These are phyloP conservation scores for Luffa acutangula DNA, from an alignment of 306 rosid genomes.

Conservation along the genomic window DNA sequence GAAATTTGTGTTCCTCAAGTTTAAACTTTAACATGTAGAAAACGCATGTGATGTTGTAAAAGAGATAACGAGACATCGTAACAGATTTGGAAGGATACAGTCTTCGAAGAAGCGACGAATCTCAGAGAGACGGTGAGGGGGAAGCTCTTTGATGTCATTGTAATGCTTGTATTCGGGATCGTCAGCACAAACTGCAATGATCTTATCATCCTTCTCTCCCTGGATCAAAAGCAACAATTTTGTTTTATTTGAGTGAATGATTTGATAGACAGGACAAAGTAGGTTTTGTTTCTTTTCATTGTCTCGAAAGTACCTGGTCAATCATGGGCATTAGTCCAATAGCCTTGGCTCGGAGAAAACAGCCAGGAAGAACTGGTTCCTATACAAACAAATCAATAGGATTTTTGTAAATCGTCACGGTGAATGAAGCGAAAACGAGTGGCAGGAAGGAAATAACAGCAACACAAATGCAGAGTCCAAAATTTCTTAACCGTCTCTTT, in stretches of 20 bases:
- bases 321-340: slow-evolving; percentile 99
- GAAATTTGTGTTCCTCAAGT: slow-evolving; percentile 2
- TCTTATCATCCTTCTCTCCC: slow-evolving; percentile 99
- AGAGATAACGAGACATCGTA: neutral
- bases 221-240: slow-evolving; percentile 13
- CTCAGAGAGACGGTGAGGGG: slow-evolving; percentile 92
- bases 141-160: slow-evolving; percentile 59
- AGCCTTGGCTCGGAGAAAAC: slow-evolving; percentile 86
- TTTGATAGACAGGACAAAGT: neutral
- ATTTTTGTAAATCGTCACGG: neutral
- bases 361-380: slow-evolving; percentile 98
- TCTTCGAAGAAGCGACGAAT: slow-evolving; percentile 96
- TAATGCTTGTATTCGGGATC: slow-evolving; percentile 94
- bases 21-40: neutral
- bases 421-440: neutral
- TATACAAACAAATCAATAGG: slow-evolving; percentile 23
- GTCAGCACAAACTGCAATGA: slow-evolving; percentile 94
- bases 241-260: neutral
- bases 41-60: neutral
- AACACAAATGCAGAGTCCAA: neutral
- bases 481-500: neutral
- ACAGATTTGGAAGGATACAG: slow-evolving; percentile 47
- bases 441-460: neutral
- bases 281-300: neutral
- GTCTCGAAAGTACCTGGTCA: slow-evolving; percentile 57